Percentiles rank a stretch among this genome's conserved stretches.
Evolutionary conservation across 163 green algal genomes (phyloP).

Genomic region (Volvox carteri): DNA sequence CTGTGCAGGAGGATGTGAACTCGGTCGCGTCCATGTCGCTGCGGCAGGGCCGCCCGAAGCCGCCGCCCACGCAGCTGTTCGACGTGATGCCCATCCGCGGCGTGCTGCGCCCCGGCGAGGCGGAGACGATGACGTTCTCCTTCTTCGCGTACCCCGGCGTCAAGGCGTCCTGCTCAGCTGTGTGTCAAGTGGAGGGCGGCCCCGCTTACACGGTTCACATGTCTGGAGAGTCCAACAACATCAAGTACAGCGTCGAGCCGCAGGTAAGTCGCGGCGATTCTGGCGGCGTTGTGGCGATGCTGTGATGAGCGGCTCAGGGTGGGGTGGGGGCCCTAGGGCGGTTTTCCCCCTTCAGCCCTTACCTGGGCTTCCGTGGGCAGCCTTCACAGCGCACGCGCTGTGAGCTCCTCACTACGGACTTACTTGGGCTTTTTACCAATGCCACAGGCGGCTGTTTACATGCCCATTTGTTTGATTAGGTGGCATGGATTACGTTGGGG

Average conservation of each 20-base stretch:
- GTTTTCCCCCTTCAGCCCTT: no score
- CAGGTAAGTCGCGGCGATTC: neutral
- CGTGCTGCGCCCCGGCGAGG: conserved; percentile 75
- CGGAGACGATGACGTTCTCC: conserved; percentile 72
- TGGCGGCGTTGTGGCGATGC: no score
- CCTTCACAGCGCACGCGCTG: no score
- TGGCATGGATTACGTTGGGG: no score
- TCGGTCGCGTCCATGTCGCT: conserved; percentile 54
- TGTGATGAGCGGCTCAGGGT: no score
- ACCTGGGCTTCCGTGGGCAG: no score
- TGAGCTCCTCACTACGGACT: no score
- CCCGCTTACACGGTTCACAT: conserved; percentile 75
- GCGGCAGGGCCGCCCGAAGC: conserved; percentile 58
- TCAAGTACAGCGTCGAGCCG: conserved; percentile 82
- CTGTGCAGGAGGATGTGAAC: conserved; percentile 61
- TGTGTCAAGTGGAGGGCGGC: conserved; percentile 82
- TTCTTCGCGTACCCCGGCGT: conserved; percentile 82
- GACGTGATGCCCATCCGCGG: conserved; percentile 85
- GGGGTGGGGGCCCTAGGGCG: no score
- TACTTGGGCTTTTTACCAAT: no score
- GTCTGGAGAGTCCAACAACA: conserved; percentile 80
- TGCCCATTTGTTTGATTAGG: no score
- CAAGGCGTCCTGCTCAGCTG: conserved; percentile 65
- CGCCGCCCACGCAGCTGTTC: conserved; percentile 75
- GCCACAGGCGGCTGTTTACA: no score